Base-by-base conservation (phyloP, 192 early-diverging fungal species). In the Funneliformis geosporum region DNA sequence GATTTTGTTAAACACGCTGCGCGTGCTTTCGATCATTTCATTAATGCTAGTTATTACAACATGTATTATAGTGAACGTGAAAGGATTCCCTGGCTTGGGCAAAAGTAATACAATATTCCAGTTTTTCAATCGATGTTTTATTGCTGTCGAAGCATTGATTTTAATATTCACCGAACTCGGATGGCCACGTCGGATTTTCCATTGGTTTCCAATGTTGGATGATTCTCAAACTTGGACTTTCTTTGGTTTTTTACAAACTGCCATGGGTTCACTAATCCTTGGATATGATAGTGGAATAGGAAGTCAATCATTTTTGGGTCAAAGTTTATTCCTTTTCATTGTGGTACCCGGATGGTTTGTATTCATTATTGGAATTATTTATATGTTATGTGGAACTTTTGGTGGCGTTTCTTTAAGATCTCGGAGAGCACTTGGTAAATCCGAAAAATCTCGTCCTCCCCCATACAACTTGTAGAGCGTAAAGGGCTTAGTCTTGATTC, bases 251-350 rank as follows among this genome's bases (percentile, higher is more conserved):
- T 55, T 78, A 38, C 76, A 78, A 47, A 67, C 55, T 7, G 33
- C 25, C 0, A 78, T 61, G 21, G 76, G 76, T 7, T 78, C 76
- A 21, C 23, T 78, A 11, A 68, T 78, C 38, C 76, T 78, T 78
- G 76, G 76, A 8, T 78, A 78, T 68, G 76, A 78, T 67, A 78
- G 76, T 44, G 76, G 76, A 67, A 78, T 78, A 39, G 68, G 27
- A 16, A 78, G 76, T 28, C 1, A 14, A 12, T 5, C 6, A 9
- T 78, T 78, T 39, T 68, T 78, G 25, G 76, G 76, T 62, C 60
- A 78, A 18, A 62, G 76, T 44, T 43, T 78, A 16, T 78, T 25
- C 43, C 47, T 67, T 67, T 78, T 78, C 43, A 68, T 78, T 33
- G 39, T 78, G 8, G 64, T 78, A 8, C 76, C 76, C 21, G 76